Base-by-base conservation (phyloP, 192 early-diverging fungal genomes). In the Thoreauomyces humboldtii region DNA sequence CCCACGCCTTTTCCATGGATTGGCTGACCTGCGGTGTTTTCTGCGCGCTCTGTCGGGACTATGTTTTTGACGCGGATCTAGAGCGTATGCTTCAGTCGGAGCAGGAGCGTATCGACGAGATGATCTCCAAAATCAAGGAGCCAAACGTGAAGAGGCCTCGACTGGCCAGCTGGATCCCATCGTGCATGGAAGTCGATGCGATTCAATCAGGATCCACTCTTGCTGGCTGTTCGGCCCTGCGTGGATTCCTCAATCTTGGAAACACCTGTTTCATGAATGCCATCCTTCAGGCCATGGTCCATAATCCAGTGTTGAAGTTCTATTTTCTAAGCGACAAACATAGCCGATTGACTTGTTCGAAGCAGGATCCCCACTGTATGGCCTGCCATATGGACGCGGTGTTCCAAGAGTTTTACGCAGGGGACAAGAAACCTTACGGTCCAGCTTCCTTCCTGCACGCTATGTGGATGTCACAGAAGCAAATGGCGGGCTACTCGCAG, bases 201-300 rank as follows among this genome's bases (percentile, higher is more conserved):
- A 83, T 91, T 48, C 72, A 71, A 44, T 68, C 69, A 15, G 63
- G 73, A n/a, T 76, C 84, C 0, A 65, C 61, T 9, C 57, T 85
- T 2, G 47, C 65, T 28, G 36, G 65, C 3, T 89, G 88, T 63
- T 80, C 80, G 66, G 68, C 60, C 44, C 69, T 96, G 15, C 86
- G 96, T n/a, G 96, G 96, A 17, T 72, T 95, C 51, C 73, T 81
- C 32, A 98, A 98, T 59, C 84, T 98, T 78, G 96, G 96, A 15
- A 88, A 89, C 0, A 98, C 96, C 0, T 98, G 96, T 69, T 98
- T 93, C 63, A 93, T 98, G 84, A 94, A 92, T 71, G 91, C 89
- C 4, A 88, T 98, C 24, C 76, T 98, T 38, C 96, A 98, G 71
- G 84, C 88, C 19, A 82, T 98, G 56, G 76, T 91, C 17, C 93